A percentile compares a stretch with the other conserved stretches of the same genome.
phyloP scores from a whole-genome alignment of 495 filamentous ascomycete species.

The Oleoguttula mirabilis region DNA sequence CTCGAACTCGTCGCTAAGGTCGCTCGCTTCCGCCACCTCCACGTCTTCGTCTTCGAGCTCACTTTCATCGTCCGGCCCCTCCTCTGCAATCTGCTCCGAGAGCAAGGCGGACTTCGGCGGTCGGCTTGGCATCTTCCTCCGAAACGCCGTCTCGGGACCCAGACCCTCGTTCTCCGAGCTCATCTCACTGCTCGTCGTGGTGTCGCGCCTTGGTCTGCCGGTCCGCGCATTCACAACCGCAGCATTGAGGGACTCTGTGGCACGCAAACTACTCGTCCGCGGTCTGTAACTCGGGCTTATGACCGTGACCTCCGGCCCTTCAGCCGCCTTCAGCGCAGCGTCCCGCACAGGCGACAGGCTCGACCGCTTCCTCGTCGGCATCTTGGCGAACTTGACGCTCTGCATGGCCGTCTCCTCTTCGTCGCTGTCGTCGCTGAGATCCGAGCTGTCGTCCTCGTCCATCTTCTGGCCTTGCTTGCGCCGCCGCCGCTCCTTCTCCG shows the following conservation, averaged over 20 bases:
- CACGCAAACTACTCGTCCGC: slow-evolving; percentile 63
- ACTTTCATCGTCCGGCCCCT: slow-evolving; percentile 25
- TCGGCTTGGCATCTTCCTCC: slow-evolving; percentile 5
- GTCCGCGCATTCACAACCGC: slow-evolving; percentile 30
- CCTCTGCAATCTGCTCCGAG: slow-evolving; percentile 33
- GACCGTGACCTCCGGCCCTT: slow-evolving; percentile 28
- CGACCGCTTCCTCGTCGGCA: slow-evolving; percentile 76
- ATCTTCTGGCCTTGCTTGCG: slow-evolving; percentile 50
- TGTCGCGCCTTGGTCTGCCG: slow-evolving; percentile 54
- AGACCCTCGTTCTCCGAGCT: slow-evolving; percentile 75
- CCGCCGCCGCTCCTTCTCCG: slow-evolving; percentile 34
- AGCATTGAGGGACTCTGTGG: slow-evolving; percentile 60
- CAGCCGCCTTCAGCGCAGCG: neutral
- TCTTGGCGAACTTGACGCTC: slow-evolving; percentile 88
- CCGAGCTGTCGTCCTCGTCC: slow-evolving; percentile 94
- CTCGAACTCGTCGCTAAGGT: slow-evolving; percentile 56
- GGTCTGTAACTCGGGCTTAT: slow-evolving; percentile 19
- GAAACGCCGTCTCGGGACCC: slow-evolving; percentile 34
- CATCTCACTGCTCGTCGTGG: slow-evolving; percentile 81
- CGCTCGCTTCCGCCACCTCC: slow-evolving; percentile 42
- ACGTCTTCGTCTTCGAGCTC: slow-evolving; percentile 27
- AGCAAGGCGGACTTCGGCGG: slow-evolving; percentile 31
- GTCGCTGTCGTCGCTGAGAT: slow-evolving; percentile 91
- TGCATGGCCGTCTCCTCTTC: slow-evolving; percentile 50
- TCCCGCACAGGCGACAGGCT: slow-evolving; percentile 41